Evolutionary conservation across 768 basidiomycete genomes (phyloP).

Genomic region (Boletellus ananiceps): DNA sequence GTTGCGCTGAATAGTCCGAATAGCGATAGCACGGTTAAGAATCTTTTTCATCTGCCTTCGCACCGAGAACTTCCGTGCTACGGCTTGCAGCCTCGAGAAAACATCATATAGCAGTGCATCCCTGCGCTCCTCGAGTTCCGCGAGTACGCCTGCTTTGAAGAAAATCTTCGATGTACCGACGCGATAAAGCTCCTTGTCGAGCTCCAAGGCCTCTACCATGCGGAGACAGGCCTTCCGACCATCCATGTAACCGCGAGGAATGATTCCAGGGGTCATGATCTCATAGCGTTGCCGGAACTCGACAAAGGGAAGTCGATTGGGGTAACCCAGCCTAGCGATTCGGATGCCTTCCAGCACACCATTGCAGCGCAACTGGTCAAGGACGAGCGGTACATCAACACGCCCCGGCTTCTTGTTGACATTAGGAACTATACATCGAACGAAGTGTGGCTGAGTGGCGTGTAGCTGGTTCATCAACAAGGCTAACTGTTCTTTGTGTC

Average conservation of each 20-base stretch:
- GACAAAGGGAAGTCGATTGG: conserved; percentile 92
- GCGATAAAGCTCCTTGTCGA: conserved; percentile 80
- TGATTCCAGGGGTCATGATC: conserved; percentile 87
- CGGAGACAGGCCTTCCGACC: conserved; percentile 89
- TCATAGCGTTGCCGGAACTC: conserved; percentile 98
- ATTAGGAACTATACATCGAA: conserved; percentile 97
- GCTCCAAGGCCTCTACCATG: conserved; percentile 85
- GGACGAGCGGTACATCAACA: conserved; percentile 89
- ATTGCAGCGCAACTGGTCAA: conserved; percentile 96
- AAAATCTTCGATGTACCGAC: conserved; percentile 98
- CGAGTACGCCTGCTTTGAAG: conserved; percentile 97
- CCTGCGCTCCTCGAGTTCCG: conserved; percentile 90
- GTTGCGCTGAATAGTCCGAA: conserved; percentile 91
- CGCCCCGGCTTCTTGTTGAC: conserved; percentile 84
- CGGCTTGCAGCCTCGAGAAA: conserved; percentile 84
- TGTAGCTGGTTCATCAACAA: conserved; percentile 89
- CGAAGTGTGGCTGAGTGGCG: conserved; percentile 96
- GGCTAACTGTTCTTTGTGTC: conserved; percentile 92
- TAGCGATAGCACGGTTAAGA: conserved; percentile 85
- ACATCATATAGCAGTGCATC: conserved; percentile 86
- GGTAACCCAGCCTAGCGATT: conserved; percentile 95
- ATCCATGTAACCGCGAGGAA: conserved; percentile 96
- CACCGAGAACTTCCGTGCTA: conserved; percentile 79
- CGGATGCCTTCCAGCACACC: conserved; percentile 99
- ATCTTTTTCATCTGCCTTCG: conserved; percentile 92